phyloP scores from a whole-genome alignment of 805 yeast genomes.

The Teunomyces pallodes region DNA sequence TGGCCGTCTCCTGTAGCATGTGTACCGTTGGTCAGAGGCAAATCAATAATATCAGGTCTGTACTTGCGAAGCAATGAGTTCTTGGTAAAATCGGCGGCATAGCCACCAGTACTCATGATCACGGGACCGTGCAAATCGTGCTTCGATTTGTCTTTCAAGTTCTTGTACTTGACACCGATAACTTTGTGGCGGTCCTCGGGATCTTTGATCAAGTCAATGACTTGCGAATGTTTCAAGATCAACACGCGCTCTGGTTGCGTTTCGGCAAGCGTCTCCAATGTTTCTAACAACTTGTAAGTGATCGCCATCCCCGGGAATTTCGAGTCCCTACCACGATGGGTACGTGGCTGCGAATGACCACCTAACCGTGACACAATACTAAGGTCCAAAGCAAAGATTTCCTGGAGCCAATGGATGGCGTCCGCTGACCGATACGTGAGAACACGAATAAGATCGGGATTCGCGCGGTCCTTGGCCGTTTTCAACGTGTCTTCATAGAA shows the following conservation, averaged over 20 bases:
- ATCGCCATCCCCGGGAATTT: slow-evolving; percentile 68
- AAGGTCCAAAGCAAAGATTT: slow-evolving; percentile 58
- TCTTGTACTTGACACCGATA: slow-evolving; percentile 30
- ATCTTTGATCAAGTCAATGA: slow-evolving; percentile 39
- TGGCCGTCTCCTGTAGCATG: slow-evolving; percentile 68
- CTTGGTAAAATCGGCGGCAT: slow-evolving; percentile 60
- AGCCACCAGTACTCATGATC: slow-evolving; percentile 63
- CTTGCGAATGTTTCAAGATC: slow-evolving; percentile 24
- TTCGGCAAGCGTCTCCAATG: slow-evolving; percentile 46
- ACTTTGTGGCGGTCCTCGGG: slow-evolving; percentile 23
- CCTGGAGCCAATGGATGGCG: slow-evolving; percentile 74
- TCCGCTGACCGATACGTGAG: slow-evolving; percentile 59
- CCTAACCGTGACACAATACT: slow-evolving; percentile 73
- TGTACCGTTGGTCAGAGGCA: slow-evolving; percentile 60
- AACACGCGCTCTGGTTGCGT: slow-evolving; percentile 39
- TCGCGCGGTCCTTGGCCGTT: slow-evolving; percentile 63
- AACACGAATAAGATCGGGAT: slow-evolving; percentile 55
- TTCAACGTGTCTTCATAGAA: slow-evolving; percentile 66
- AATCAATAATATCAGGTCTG: slow-evolving; percentile 54
- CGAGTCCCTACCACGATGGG: slow-evolving; percentile 74
- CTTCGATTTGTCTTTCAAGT: slow-evolving; percentile 30
- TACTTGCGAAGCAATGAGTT: slow-evolving; percentile 52
- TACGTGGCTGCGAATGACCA: slow-evolving; percentile 77
- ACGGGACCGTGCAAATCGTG: slow-evolving; percentile 51
- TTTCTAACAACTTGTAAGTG: slow-evolving; percentile 51